Percentiles rank a stretch among this genome's conserved stretches.
Conservation (phyloP, 1,139 yeast species). For the Yamadazyma mexicana region DNA sequence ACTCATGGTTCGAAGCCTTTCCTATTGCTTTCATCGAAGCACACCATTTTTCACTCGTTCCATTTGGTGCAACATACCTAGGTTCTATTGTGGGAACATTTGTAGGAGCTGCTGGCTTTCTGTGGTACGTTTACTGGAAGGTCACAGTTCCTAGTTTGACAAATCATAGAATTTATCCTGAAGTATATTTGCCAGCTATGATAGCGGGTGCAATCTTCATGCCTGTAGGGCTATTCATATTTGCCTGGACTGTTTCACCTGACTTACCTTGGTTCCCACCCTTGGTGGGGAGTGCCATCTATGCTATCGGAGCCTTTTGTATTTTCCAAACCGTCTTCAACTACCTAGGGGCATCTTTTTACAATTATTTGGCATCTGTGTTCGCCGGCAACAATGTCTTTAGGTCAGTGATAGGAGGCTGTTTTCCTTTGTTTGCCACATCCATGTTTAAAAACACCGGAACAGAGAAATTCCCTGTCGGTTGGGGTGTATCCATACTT, state of each 20-base stretch:
- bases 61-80: constrained; percentile 23
- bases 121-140: constrained; percentile 17
- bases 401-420: constrained; percentile 29
- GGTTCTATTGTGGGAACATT: constrained; percentile 21
- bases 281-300: constrained; percentile 29
- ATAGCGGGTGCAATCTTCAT: constrained; percentile 27
- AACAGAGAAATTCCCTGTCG: constrained; percentile 41
- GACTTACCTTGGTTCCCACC: constrained; percentile 35
- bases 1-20: constrained; percentile 35
- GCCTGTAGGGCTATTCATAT: constrained; percentile 33
- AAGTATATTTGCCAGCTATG: constrained; percentile 57
- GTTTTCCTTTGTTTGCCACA: constrained; percentile 32
- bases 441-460: constrained; percentile 48
- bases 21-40: constrained; percentile 27
- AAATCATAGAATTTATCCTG: constrained; percentile 52
- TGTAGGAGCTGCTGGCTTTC: constrained; percentile 23
- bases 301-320: constrained; percentile 30
- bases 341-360: constrained; percentile 65
- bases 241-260: constrained; percentile 31
- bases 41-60: constrained; percentile 28
- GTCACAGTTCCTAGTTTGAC: constrained; percentile 28
- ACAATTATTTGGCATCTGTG: constrained; percentile 32
- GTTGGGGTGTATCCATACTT: constrained; percentile 65
- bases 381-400: constrained; percentile 32
- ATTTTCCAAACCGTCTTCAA: constrained; percentile 38